phyloP scores from a whole-genome alignment of 805 yeast genomes.

The Starmerella riodocensis region DNA sequence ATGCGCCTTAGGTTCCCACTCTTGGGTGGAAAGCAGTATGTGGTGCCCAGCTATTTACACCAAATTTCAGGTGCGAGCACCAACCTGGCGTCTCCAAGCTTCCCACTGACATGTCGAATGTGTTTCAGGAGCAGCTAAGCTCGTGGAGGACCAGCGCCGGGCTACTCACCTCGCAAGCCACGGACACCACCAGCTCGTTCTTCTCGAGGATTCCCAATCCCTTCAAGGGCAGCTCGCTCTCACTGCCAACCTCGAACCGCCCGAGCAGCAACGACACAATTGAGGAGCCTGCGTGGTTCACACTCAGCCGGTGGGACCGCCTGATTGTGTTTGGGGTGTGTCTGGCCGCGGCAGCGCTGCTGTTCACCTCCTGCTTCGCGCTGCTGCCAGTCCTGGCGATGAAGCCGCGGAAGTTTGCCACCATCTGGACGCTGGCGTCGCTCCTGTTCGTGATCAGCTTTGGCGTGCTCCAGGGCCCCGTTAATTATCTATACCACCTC shows the following conservation, averaged over 20 bases:
- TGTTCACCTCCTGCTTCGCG: slow-evolving; percentile 70
- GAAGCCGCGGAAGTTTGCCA: slow-evolving; percentile 82
- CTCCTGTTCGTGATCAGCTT: slow-evolving; percentile 75
- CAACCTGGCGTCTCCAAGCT: neutral
- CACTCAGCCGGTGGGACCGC: slow-evolving; percentile 60
- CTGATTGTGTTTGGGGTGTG: slow-evolving; percentile 65
- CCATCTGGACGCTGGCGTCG: slow-evolving; percentile 79
- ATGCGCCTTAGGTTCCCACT: too few relatives aligned
- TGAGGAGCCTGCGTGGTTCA: slow-evolving; percentile 32
- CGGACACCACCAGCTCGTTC: slow-evolving; percentile 19
- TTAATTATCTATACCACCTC: slow-evolving; percentile 62
- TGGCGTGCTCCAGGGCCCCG: slow-evolving; percentile 86
- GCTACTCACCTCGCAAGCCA: slow-evolving; percentile 17
- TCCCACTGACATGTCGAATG: slow-evolving; percentile 18
- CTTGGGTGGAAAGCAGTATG: too few relatives aligned
- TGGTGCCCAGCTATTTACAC: too few relatives aligned
- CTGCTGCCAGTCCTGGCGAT: slow-evolving; percentile 80
- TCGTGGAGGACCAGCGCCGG: slow-evolving; percentile 24
- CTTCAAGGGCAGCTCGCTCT: slow-evolving; percentile 18
- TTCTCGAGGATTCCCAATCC: slow-evolving; percentile 24
- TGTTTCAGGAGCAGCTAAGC: slow-evolving; percentile 27
- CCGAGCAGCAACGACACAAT: slow-evolving; percentile 20
- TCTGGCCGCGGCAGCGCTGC: slow-evolving; percentile 59
- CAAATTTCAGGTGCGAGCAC: too few relatives aligned
- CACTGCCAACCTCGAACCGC: slow-evolving; percentile 22